A percentile compares a stretch with the other conserved stretches of the same genome.
Evolutionary conservation across 495 filamentous ascomycete species (phyloP).

Genomic region (Xylona heveae): DNA sequence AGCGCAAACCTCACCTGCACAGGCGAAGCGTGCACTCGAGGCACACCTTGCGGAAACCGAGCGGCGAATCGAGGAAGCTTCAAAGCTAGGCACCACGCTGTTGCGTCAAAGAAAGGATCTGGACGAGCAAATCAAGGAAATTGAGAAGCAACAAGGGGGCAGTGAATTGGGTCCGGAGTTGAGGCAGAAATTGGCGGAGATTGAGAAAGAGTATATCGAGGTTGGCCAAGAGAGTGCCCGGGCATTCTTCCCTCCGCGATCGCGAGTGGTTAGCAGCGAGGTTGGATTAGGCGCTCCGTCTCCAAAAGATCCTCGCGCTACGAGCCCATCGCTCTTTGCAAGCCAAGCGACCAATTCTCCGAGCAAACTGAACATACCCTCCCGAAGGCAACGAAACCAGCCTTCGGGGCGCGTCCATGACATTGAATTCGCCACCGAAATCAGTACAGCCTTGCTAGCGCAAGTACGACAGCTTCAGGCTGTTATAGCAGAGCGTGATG

Average conservation of each 20-base stretch:
- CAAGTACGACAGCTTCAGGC: conserved; percentile 80
- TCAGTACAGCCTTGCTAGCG: conserved; percentile 70
- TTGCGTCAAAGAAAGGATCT: conserved; percentile 69
- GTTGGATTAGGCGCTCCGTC: conserved; percentile 15
- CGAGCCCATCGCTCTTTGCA: conserved; percentile 62
- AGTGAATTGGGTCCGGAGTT: conserved; percentile 70
- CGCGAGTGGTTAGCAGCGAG: conserved; percentile 45
- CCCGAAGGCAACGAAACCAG: conserved; percentile 76
- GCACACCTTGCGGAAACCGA: conserved; percentile 84
- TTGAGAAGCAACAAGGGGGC: conserved; percentile 59
- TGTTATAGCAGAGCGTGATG: conserved; percentile 67
- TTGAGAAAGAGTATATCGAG: conserved; percentile 91
- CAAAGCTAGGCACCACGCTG: conserved; percentile 64
- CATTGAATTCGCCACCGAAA: conserved; percentile 90
- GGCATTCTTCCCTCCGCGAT: conserved; percentile 65
- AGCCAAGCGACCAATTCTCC: conserved; percentile 72
- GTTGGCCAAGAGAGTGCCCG: conserved; percentile 77
- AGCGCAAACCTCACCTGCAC: conserved; percentile 53
- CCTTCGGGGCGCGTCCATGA: conserved; percentile 69
- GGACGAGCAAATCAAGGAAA: conserved; percentile 58
- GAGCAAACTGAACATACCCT: conserved; percentile 69
- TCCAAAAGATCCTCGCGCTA: conserved; percentile 37
- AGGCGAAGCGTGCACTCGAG: conserved; percentile 72
- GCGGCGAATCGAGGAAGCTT: conserved; percentile 74
- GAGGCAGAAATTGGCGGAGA: conserved; percentile 58